A percentile compares a stretch with the other conserved stretches of the same genome.
These are phyloP conservation scores for Kodamaea nitidulidarum DNA, from an alignment of 805 yeast genomes.

Conservation along the genomic window DNA sequence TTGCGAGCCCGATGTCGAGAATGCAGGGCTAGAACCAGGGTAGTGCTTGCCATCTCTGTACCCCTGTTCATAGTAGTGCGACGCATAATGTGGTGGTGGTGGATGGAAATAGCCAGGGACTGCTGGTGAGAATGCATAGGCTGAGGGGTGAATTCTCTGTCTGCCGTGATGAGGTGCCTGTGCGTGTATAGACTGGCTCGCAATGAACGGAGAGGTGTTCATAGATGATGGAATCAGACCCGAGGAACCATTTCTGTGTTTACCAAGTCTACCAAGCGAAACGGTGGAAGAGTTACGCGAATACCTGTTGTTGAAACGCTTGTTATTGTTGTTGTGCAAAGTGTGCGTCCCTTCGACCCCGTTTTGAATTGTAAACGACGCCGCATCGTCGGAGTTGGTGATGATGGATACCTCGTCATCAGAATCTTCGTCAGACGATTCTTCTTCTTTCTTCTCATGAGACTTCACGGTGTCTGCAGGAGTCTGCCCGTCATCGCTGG, in stretches of 20 bases:
- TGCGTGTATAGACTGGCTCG: constrained; percentile 1
- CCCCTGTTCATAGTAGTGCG: constrained; percentile 7
- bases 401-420: constrained; percentile 10
- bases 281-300: constrained; percentile 84
- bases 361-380: constrained; percentile 7
- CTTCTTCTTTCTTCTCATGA: constrained; percentile 5
- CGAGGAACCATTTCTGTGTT: not conserved
- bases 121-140: constrained; percentile 7
- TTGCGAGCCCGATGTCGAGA: constrained; percentile 52
- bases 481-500: not conserved
- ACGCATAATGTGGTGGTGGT: constrained; percentile 9
- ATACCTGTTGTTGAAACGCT: constrained; percentile 96
- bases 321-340: constrained; percentile 79
- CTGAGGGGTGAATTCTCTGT: not conserved
- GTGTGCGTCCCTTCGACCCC: constrained; percentile 1
- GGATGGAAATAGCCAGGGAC: constrained; percentile 12
- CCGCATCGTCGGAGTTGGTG: constrained; percentile 10
- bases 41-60: constrained; percentile 5
- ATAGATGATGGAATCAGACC: constrained; percentile 1
- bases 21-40: constrained; percentile 7
- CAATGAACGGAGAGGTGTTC: constrained; percentile 5
- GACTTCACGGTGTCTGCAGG: too few species aligned
- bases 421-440: constrained; percentile 6
- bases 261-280: constrained; percentile 3
- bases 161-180: constrained; percentile 5